A percentile compares a stretch with the other conserved stretches of the same genome.
Evolutionary conservation across 78 protist genomes (phyloP).

Genomic region (Pigoraptor vietnamica): DNA sequence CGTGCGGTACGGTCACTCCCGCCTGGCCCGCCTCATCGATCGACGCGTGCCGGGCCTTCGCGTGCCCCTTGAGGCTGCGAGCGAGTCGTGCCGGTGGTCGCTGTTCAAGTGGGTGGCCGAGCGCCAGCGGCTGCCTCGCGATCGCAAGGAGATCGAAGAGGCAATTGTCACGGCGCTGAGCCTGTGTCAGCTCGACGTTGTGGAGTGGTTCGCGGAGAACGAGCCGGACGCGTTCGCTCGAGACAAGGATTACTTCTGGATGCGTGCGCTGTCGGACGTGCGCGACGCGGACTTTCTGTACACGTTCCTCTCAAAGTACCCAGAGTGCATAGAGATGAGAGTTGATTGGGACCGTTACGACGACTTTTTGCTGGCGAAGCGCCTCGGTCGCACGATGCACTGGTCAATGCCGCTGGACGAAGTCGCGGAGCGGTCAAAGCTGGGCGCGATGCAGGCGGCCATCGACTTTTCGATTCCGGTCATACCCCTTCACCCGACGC

Average conservation of each 20-base stretch:
- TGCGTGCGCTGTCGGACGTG: background rate
- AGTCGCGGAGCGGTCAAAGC: too few species aligned
- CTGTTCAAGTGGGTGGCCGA: background rate
- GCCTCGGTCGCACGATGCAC: too few species aligned
- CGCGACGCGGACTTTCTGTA: background rate
- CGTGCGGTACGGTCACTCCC: background rate
- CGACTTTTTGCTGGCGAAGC: too few species aligned
- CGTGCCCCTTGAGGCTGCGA: background rate
- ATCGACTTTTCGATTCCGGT: too few species aligned
- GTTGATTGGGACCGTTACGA: too few species aligned
- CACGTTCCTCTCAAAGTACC: background rate
- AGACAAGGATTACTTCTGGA: background rate
- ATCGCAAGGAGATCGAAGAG: too few species aligned
- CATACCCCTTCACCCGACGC: too few species aligned
- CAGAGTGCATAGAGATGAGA: background rate
- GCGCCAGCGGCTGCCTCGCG: background rate
- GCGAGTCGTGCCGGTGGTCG: background rate
- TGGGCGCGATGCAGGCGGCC: too few species aligned
- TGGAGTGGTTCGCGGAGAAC: background rate
- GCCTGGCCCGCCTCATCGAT: background rate
- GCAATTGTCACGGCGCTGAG: background rate
- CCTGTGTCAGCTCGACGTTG: background rate
- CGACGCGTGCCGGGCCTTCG: background rate
- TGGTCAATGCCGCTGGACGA: too few species aligned
- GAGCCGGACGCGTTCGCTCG: background rate